These are phyloP conservation scores for Fusarium redolens DNA, from an alignment of 2,329 filamentous ascomycete species.

Conservation along the genomic window DNA sequence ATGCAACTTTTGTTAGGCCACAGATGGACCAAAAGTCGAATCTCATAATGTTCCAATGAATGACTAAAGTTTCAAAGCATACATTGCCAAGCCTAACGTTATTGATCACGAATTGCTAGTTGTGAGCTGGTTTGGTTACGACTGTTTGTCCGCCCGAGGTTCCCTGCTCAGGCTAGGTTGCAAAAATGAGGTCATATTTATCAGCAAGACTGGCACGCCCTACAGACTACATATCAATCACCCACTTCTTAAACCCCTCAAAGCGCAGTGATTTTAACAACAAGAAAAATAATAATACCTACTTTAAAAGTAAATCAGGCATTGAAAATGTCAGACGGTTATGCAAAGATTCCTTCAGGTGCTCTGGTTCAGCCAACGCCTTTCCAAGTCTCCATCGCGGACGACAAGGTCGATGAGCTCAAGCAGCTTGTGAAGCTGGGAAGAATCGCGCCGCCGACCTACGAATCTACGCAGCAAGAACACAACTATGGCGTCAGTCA, in stretches of 20 bases:
- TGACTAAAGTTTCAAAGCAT: no score
- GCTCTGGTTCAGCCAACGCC: not conserved
- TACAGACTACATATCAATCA: not conserved
- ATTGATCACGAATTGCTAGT: not conserved
- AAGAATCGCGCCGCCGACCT: not conserved
- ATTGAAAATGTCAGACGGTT: not conserved
- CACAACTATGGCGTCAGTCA: not conserved
- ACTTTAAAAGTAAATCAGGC: no score
- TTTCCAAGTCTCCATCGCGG: not conserved
- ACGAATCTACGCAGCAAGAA: constrained; percentile 4
- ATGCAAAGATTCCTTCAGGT: not conserved
- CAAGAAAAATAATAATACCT: no score
- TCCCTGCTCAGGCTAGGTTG: not conserved
- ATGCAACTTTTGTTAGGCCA: no score
- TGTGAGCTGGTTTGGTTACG: not conserved
- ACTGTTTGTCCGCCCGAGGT: not conserved
- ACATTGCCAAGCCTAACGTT: not conserved
- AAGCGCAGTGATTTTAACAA: not conserved
- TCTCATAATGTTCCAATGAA: no score
- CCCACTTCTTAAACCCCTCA: not conserved
- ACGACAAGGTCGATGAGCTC: not conserved
- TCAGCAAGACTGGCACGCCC: not conserved
- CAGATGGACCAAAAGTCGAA: no score
- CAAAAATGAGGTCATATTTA: not conserved
- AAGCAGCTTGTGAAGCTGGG: constrained; percentile 14